Conservation (phyloP, 1,139 yeast genomes). For the Candida smagusa region DNA sequence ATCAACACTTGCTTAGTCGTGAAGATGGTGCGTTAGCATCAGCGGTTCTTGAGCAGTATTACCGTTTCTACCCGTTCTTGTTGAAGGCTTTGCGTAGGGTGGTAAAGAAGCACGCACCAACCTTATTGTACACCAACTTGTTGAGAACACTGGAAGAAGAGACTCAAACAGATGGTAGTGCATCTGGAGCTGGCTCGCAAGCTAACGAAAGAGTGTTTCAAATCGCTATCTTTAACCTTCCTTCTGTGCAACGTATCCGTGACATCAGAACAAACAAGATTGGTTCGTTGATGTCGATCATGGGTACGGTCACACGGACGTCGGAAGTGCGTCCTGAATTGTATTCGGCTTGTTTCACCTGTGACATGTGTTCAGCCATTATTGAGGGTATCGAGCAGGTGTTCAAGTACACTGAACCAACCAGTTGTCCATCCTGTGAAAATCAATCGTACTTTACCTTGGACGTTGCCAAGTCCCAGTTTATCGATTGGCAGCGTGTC, state of each 20-base stretch:
- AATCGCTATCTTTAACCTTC: constrained; percentile 84
- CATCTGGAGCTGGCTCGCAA: constrained; percentile 23
- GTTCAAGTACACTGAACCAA: constrained; percentile 93
- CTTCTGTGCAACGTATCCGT: constrained; percentile 79
- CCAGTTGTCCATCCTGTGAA: constrained; percentile 86
- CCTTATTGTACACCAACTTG: constrained; percentile 51
- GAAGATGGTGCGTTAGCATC: constrained; percentile 88
- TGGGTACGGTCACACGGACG: constrained; percentile 96
- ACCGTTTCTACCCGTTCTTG: constrained; percentile 85
- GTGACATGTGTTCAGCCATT: constrained; percentile 83
- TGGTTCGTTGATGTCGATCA: constrained; percentile 79
- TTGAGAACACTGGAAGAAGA: constrained; percentile 26
- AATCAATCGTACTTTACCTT: constrained; percentile 86
- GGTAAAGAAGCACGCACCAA: constrained; percentile 75
- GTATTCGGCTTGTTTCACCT: constrained; percentile 80
- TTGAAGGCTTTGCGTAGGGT: constrained; percentile 71
- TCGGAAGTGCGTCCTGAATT: constrained; percentile 97
- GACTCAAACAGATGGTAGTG: constrained; percentile 10
- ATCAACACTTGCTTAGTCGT: constrained; percentile 67
- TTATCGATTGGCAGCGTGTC: constrained; percentile 96
- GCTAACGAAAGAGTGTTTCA: constrained; percentile 77
- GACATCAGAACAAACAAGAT: constrained; percentile 87
- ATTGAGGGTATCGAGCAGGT: constrained; percentile 91
- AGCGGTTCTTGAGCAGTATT: constrained; percentile 88
- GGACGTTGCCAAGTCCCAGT: constrained; percentile 78